Evolutionary conservation across 371 early-diverging fungal genomes (phyloP).

Genomic region (Parasitella parasitica): DNA sequence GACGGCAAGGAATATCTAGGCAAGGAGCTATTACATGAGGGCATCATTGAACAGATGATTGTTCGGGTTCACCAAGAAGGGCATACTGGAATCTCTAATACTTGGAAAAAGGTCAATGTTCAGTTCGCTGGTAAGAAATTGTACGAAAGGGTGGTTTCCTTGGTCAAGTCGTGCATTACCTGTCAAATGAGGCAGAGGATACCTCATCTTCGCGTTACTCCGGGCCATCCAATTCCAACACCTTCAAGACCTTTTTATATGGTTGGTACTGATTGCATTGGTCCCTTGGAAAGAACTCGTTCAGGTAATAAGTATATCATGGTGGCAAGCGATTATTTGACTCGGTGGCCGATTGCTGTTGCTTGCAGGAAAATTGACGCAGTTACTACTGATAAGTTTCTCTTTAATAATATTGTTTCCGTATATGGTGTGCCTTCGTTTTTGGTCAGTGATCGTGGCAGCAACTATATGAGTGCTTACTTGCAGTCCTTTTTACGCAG

Average conservation of each 20-base stretch:
- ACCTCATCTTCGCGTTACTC: not conserved
- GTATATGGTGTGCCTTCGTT: slow-evolving; percentile 12
- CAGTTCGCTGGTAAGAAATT: not conserved
- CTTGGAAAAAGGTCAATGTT: not conserved
- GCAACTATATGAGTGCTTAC: slow-evolving; percentile 19
- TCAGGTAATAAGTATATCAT: slow-evolving; percentile 4
- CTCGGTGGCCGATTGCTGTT: slow-evolving; percentile 12
- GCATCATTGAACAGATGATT: not conserved
- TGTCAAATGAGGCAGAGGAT: slow-evolving; percentile 12
- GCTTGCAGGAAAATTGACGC: slow-evolving; percentile 17
- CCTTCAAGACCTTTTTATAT: slow-evolving; percentile 17
- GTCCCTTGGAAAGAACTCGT: slow-evolving; percentile 5
- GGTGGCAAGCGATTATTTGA: slow-evolving; percentile 12
- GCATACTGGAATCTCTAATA: slow-evolving; percentile 8
- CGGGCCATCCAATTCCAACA: slow-evolving; percentile 5
- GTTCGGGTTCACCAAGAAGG: slow-evolving; percentile 14
- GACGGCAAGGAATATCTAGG: slow-evolving; percentile 5
- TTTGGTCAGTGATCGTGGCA: slow-evolving; percentile 20
- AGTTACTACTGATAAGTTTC: slow-evolving; percentile 20
- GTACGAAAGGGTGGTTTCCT: not conserved
- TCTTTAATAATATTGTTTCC: slow-evolving; percentile 6
- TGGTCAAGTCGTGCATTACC: not conserved
- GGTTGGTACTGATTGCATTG: slow-evolving; percentile 24
- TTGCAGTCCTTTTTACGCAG: not conserved
- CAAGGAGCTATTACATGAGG: slow-evolving; percentile 9